Percentiles rank a stretch among this genome's conserved stretches.
Conservation (phyloP, 1,284 basidiomycete species). For the Amylostereum chailletii region DNA sequence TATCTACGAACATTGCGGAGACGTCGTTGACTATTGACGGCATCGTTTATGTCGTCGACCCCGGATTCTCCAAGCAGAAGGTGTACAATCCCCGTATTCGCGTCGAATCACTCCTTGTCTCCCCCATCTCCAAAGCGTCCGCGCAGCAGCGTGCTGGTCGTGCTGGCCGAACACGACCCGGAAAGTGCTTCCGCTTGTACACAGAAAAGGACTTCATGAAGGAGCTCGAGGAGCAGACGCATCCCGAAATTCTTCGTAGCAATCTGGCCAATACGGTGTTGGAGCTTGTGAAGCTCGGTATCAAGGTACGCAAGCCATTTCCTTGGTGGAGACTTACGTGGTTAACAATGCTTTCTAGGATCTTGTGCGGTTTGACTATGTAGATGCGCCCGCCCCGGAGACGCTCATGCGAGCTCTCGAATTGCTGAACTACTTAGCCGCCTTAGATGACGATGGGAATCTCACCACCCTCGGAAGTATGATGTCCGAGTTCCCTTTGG, state of each 20-base stretch:
- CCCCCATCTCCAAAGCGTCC: slow-evolving; percentile 93
- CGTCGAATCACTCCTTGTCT: slow-evolving; percentile 90
- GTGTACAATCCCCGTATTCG: slow-evolving; percentile 96
- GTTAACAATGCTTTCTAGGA: slow-evolving; percentile 40
- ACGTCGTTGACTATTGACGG: slow-evolving; percentile 98
- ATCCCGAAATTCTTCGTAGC: slow-evolving; percentile 91
- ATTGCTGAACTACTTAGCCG: slow-evolving; percentile 86
- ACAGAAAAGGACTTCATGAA: slow-evolving; percentile 97
- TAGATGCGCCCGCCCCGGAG: slow-evolving; percentile 95
- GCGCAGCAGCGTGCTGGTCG: slow-evolving; percentile 96
- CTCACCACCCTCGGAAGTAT: slow-evolving; percentile 82
- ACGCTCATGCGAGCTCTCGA: slow-evolving; percentile 98
- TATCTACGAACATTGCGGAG: slow-evolving; percentile 98
- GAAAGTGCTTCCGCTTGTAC: slow-evolving; percentile 96
- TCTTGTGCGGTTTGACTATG: slow-evolving; percentile 90
- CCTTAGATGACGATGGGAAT: slow-evolving; percentile 92
- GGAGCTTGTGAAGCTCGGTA: slow-evolving; percentile 89
- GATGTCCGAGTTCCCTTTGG: slow-evolving; percentile 98
- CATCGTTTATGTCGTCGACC: slow-evolving; percentile 98
- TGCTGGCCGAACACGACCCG: slow-evolving; percentile 91
- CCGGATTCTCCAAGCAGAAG: slow-evolving; percentile 96
- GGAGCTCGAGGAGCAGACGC: slow-evolving; percentile 92
- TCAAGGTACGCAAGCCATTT: slow-evolving; percentile 41
- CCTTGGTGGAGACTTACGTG: neutral
- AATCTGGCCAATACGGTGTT: slow-evolving; percentile 93